Evolutionary conservation across 495 filamentous ascomycete species (phyloP), one percentile per base, ranked within the genome.

Genomic region (Trichoderma gamsii): DNA sequence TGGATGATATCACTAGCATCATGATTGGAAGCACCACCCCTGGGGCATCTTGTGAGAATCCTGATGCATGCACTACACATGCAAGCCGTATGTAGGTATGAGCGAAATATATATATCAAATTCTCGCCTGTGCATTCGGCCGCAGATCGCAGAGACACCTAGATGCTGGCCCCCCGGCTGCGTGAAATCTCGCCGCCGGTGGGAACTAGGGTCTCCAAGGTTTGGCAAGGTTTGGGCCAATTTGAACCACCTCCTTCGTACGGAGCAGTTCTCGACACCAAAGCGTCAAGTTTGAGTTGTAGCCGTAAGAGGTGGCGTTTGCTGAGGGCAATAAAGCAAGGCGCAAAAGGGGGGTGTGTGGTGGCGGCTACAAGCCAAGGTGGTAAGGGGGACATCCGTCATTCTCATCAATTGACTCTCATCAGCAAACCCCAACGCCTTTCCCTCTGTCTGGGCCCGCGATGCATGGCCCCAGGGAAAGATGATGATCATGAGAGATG

Each of bases 61-160:
- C 56, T 61, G 56, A 61, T 18, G 56, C 56, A 61, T 32, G 56
- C 25, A 61, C 56, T 61, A 61, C 29, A 61, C 27, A 61, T 61
- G 56, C 56, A 61, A 29, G 25, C 25, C 56, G 56, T 13, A 61
- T 27, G 56, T 15, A 61, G 21, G 56, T 61, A 61, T 61, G 56
- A 61, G 56, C 56, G 56, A 61, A 29, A 61, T 61, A 61, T 61
- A 32, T 61, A 52, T 52, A 52, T 52, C 49, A 52, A 61, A 61
- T 29, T 32, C 23, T 29, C 13, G 23, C 56, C 56, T 21, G 56
- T 29, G 27, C 27, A 61, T 61, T 61, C 12, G 56, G 56, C 56
- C 56, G 56, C 56, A 61, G 56, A 61, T 61, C 56, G 25, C 25
- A 61, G 49, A 61, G 25, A 61, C 35, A 29, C 29, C 29, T 29